Conservation (phyloP, 768 basidiomycete species). For the Leucocoprinus sp. region DNA sequence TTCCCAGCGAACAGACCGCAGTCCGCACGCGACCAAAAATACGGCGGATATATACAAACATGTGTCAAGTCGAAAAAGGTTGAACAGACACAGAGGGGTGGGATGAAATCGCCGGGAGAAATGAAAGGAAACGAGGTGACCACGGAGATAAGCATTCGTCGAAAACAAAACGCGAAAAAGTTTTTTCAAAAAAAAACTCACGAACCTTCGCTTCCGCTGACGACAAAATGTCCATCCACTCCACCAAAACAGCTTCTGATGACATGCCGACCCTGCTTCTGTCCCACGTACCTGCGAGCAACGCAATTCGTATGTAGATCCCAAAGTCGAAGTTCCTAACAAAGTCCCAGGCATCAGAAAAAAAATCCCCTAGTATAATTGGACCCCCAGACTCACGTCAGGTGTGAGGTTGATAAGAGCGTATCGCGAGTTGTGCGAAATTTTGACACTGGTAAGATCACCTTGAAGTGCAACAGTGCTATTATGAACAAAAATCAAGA, state of each 20-base stretch:
- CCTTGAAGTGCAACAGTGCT: conserved; percentile 48
- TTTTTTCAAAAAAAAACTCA: conserved; percentile 13
- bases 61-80: too few relatives aligned
- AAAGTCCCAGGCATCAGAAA: conserved; percentile 7
- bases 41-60: too few relatives aligned
- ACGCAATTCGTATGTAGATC: conserved; percentile 63
- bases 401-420: conserved; percentile 84
- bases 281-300: conserved; percentile 78
- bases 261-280: conserved; percentile 75
- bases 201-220: conserved; percentile 93
- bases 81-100: too few relatives aligned
- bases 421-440: conserved; percentile 80
- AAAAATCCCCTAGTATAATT: too few relatives aligned
- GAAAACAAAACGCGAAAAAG: conserved; percentile 9
- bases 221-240: conserved; percentile 76
- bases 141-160: conserved; percentile 6
- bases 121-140: too few relatives aligned
- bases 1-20: too few relatives aligned
- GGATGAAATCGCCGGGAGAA: too few relatives aligned
- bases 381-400: conserved; percentile 54
- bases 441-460: conserved; percentile 82
- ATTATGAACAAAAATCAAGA: conserved; percentile 18
- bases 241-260: conserved; percentile 95
- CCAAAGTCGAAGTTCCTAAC: conserved; percentile 85
- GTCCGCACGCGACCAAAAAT: too few relatives aligned